Base-by-base conservation (phyloP, 148 eudicot species). In the Fagopyrum homotropicum region DNA sequence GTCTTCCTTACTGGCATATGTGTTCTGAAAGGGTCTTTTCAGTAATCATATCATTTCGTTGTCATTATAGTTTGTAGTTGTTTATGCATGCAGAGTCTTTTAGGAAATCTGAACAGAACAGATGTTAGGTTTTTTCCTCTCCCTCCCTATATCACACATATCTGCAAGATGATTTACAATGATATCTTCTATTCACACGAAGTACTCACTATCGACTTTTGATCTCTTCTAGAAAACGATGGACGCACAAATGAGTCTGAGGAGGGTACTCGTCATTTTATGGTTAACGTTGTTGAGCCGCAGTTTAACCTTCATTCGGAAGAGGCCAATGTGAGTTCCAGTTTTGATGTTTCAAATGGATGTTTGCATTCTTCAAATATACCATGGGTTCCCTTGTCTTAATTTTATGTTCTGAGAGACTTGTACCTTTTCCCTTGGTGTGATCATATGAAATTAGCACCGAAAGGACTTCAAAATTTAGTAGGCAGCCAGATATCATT, bases 251-350 rank as follows among this genome's bases (percentile, higher is more conserved):
- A 88, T 40, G 90, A 90, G 68, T 81, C 84, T 71, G 96, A 90
- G 74, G 97, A 87, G 76, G 99, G 99, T 52, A 95, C 99, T 80
- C 99, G 94, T 48, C 99, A 89, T 81, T 92, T 92, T 83, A 95
- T 95, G 99, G 99, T 95, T 79, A 95, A 95, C 81, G 97, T 95
- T 75, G 92, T 95, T 80, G 97, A 95, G 89, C 99, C 99, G 74
- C 99, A 95, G 74, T 95, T 95, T 84, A 95, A 95, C 87, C 99
- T 95, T 86, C 99, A 95, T 78, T 95, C 99, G 2, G 98, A 90
- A 80, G 99, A 95, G 61, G 90, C 98, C 80, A 95, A 90, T 83
- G 99, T 95, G 88, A 95, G 96, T 84, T 80, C 45, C 51, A 73
- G 5, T 45, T 46, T 71, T 45, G 35, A 70, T 64, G 9, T 64